phyloP scores from a whole-genome alignment of 148 eudicot genomes.

The Chenopodium suecicum region DNA sequence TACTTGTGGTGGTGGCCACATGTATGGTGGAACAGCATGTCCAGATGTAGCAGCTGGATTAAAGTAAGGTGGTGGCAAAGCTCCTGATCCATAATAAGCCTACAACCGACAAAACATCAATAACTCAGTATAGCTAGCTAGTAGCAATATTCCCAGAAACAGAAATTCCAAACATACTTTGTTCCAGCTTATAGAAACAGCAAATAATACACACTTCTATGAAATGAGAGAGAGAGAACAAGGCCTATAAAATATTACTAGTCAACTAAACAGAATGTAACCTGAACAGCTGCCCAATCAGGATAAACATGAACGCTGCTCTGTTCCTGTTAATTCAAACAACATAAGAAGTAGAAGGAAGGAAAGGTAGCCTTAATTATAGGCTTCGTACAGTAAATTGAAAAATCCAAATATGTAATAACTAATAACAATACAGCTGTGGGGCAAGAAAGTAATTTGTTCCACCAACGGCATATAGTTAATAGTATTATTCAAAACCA shows the following conservation, averaged over 20 bases:
- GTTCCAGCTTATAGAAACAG: background rate
- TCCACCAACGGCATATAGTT: background rate
- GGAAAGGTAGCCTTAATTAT: background rate
- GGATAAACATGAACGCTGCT: conserved; percentile 47
- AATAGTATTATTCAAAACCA: background rate
- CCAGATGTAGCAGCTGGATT: conserved; percentile 45
- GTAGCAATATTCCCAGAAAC: conserved; percentile 3
- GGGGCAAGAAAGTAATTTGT: background rate
- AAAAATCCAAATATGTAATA: background rate
- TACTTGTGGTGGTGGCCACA: conserved; percentile 58
- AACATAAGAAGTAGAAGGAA: background rate
- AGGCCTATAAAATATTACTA: background rate
- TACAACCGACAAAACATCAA: conserved; percentile 12
- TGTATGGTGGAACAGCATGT: conserved; percentile 45
- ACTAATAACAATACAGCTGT: background rate
- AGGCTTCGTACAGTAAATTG: background rate
- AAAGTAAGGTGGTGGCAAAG: conserved; percentile 46
- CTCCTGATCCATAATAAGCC: conserved; percentile 56
- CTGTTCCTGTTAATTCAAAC: conserved; percentile 43
- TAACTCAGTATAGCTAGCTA: background rate
- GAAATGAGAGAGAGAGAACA: background rate
- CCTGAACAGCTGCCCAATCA: conserved; percentile 66
- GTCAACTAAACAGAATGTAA: conserved; percentile 9
- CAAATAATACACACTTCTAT: background rate
- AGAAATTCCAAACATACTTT: background rate